A percentile compares a stretch with the other conserved stretches of the same genome.
Conservation (phyloP, 106 monocot genomes). For the Cymbidium sinense region DNA sequence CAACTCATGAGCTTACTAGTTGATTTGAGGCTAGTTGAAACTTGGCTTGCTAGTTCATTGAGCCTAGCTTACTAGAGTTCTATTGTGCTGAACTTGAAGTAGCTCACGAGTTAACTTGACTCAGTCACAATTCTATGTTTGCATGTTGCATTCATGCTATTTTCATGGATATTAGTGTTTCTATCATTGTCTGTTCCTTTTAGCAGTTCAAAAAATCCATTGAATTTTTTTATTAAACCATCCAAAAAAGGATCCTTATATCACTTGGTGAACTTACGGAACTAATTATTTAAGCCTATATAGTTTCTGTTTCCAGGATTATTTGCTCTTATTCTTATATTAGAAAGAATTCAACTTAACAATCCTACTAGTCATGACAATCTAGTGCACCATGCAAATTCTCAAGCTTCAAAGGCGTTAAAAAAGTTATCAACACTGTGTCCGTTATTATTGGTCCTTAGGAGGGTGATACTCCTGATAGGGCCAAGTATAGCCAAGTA, state of each 20-base stretch:
- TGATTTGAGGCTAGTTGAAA: too few relatives aligned
- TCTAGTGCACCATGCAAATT: not conserved
- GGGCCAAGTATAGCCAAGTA: slow-evolving; percentile 93
- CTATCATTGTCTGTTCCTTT: too few relatives aligned
- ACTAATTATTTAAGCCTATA: too few relatives aligned
- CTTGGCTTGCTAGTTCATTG: too few relatives aligned
- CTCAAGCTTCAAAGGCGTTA: slow-evolving; percentile 61
- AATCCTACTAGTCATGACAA: not conserved
- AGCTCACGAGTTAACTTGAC: too few relatives aligned
- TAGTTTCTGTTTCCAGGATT: not conserved
- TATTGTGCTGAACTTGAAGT: too few relatives aligned
- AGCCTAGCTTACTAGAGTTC: too few relatives aligned
- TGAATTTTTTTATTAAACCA: not conserved
- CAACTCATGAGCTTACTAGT: too few relatives aligned
- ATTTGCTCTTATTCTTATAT: not conserved
- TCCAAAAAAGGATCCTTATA: not conserved
- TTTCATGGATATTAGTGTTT: not conserved
- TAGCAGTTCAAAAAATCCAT: too few relatives aligned
- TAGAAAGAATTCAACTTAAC: not conserved
- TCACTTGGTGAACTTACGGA: too few relatives aligned
- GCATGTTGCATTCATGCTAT: too few relatives aligned
- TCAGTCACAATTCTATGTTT: too few relatives aligned
- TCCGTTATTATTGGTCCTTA: slow-evolving; percentile 96
- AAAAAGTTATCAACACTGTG: slow-evolving; percentile 79
- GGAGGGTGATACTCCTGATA: slow-evolving; percentile 99